Conservation (phyloP, 2,329 filamentous ascomycete genomes). For the Pseudogymnoascus sp. region DNA sequence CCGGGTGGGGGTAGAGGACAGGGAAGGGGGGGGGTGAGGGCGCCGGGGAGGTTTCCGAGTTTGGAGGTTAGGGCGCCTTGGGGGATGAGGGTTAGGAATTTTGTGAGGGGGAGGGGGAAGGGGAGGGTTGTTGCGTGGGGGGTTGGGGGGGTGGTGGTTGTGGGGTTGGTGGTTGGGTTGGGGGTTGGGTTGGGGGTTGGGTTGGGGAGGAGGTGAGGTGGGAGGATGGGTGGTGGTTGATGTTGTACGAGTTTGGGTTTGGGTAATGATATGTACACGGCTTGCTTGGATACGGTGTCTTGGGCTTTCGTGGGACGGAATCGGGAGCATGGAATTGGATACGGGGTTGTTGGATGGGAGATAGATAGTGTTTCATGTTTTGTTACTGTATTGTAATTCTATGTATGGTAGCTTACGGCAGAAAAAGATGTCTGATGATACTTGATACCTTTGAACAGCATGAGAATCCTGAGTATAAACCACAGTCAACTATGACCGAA, state of each 20-base stretch:
- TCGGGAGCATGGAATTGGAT: neutral
- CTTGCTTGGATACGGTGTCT: neutral
- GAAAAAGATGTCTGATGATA: neutral
- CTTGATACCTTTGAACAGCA: no score
- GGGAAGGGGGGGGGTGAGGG: conserved; percentile 6
- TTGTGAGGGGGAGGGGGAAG: neutral
- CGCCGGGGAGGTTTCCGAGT: neutral
- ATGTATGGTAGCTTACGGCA: neutral
- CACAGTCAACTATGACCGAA: no score
- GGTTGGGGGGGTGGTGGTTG: neutral
- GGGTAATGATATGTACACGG: neutral
- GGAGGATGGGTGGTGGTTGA: no score
- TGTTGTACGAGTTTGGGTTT: neutral
- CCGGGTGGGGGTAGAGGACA: conserved; percentile 9
- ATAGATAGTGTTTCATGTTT: neutral
- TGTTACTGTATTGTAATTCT: neutral
- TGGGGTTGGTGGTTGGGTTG: neutral
- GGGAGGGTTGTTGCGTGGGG: neutral
- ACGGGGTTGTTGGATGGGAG: neutral
- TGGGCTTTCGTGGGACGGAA: neutral
- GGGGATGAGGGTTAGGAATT: neutral
- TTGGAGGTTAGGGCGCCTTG: neutral
- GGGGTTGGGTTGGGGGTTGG: neutral
- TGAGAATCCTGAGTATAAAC: no score
- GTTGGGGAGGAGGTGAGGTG: neutral